Evolutionary conservation across 345 rosid species (phyloP).

Genomic region (Citrus sinensis): DNA sequence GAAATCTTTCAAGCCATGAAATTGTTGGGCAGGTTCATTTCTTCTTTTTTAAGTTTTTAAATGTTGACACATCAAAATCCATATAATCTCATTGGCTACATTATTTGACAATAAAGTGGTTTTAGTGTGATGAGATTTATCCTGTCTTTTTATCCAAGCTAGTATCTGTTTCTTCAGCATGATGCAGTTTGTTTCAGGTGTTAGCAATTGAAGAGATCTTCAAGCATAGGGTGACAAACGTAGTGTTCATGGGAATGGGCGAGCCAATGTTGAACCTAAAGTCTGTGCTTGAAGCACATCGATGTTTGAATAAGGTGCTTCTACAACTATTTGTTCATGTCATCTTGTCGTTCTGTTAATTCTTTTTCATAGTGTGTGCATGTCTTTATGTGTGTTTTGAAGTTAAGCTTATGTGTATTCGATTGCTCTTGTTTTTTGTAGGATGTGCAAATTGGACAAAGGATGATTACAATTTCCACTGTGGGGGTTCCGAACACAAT

Average conservation of each 20-base stretch:
- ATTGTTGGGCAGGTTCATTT: slow-evolving; percentile 79
- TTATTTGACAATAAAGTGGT: neutral
- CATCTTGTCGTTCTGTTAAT: neutral
- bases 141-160: neutral
- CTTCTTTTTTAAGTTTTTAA: neutral
- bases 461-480: slow-evolving; percentile 95
- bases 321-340: neutral
- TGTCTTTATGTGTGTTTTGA: slow-evolving; percentile 2
- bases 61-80: slow-evolving; percentile 2
- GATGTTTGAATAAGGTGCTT: slow-evolving; percentile 83
- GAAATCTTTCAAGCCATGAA: slow-evolving; percentile 88
- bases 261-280: slow-evolving; percentile 97
- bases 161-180: neutral
- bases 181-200: slow-evolving; percentile 40
- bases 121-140: neutral
- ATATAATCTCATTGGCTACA: neutral
- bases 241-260: slow-evolving; percentile 99
- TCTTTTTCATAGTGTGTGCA: neutral
- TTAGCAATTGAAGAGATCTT: slow-evolving; percentile 87
- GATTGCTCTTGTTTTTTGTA: slow-evolving; percentile 19
- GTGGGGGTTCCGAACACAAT: slow-evolving; percentile 99
- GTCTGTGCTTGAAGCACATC: slow-evolving; percentile 89
- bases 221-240: slow-evolving; percentile 91
- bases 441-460: slow-evolving; percentile 96
- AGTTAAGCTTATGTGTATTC: slow-evolving; percentile 1